phyloP scores from a whole-genome alignment of 1,284 basidiomycete genomes.

The Ustilago tritici region DNA sequence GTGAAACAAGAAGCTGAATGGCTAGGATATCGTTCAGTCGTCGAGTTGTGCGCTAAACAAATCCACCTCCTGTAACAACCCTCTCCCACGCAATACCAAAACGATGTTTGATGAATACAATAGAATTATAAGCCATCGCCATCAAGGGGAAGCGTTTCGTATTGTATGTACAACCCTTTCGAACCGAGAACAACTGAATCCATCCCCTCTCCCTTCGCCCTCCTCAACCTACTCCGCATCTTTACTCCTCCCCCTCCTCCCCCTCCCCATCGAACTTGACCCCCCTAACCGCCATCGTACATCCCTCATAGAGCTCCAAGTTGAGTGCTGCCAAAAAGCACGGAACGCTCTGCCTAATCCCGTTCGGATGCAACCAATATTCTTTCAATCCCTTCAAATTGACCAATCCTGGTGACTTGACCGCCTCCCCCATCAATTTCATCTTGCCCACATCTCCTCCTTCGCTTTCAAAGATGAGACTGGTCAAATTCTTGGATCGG shows the following conservation, averaged over 20 bases:
- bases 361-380: slow-evolving; percentile 72
- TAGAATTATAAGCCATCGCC: slow-evolving; percentile 12
- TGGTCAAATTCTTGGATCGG: slow-evolving; percentile 71
- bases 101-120: not conserved
- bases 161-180: not conserved
- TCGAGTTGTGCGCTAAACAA: slow-evolving; percentile 14
- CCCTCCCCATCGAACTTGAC: slow-evolving; percentile 16
- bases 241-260: not conserved
- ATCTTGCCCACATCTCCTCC: slow-evolving; percentile 72
- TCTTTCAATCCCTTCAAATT: slow-evolving; percentile 65
- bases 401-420: slow-evolving; percentile 44
- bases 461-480: slow-evolving; percentile 71
- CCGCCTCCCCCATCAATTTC: slow-evolving; percentile 71
- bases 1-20: slow-evolving; percentile 30
- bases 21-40: slow-evolving; percentile 34
- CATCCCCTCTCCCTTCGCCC: not conserved
- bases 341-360: slow-evolving; percentile 71
- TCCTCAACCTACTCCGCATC: slow-evolving; percentile 11
- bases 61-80: slow-evolving; percentile 1
- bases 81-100: not conserved
- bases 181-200: not conserved
- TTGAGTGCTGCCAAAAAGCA: slow-evolving; percentile 73
- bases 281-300: slow-evolving; percentile 44
- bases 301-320: slow-evolving; percentile 71
- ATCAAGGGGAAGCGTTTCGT: not conserved